Percentiles rank a stretch among this genome's conserved stretches.
phyloP scores from a whole-genome alignment of 192 early-diverging fungal genomes.

The Coemansia sp. region DNA sequence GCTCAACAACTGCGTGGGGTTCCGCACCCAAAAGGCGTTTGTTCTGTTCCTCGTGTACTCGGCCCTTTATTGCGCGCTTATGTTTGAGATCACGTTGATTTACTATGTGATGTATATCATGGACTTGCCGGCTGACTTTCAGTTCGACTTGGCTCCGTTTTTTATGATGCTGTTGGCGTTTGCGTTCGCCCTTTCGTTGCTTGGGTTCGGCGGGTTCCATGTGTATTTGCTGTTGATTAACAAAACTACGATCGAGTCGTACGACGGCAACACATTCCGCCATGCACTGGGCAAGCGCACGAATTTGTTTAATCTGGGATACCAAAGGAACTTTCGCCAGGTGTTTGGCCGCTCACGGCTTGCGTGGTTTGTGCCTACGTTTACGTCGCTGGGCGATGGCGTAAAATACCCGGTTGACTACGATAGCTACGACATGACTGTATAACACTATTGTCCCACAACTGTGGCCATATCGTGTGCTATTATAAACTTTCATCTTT shows the following conservation, averaged over 20 bases:
- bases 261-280: slow-evolving; percentile 8
- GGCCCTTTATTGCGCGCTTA: slow-evolving; percentile 21
- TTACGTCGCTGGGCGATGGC: slow-evolving; percentile 56
- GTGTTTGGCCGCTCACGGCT: slow-evolving; percentile 56
- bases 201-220: slow-evolving; percentile 41
- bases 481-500: too few relatives aligned
- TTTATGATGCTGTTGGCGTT: slow-evolving; percentile 29
- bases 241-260: slow-evolving; percentile 49
- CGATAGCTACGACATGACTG: slow-evolving; percentile 41
- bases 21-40: slow-evolving; percentile 73
- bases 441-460: neutral
- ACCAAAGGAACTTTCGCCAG: slow-evolving; percentile 54
- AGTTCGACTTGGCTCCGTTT: slow-evolving; percentile 15
- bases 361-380: slow-evolving; percentile 57
- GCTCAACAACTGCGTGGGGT: slow-evolving; percentile 80
- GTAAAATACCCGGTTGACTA: slow-evolving; percentile 54
- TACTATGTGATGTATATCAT: slow-evolving; percentile 24
- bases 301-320: slow-evolving; percentile 52
- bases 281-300: slow-evolving; percentile 7
- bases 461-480: neutral
- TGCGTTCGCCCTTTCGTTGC: slow-evolving; percentile 25
- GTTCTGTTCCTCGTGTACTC: slow-evolving; percentile 58
- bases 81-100: slow-evolving; percentile 12
- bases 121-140: neutral
- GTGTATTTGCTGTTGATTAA: slow-evolving; percentile 39